Conservation (phyloP, 176 grass and related monocot species). For the Elaeis guineensis region DNA sequence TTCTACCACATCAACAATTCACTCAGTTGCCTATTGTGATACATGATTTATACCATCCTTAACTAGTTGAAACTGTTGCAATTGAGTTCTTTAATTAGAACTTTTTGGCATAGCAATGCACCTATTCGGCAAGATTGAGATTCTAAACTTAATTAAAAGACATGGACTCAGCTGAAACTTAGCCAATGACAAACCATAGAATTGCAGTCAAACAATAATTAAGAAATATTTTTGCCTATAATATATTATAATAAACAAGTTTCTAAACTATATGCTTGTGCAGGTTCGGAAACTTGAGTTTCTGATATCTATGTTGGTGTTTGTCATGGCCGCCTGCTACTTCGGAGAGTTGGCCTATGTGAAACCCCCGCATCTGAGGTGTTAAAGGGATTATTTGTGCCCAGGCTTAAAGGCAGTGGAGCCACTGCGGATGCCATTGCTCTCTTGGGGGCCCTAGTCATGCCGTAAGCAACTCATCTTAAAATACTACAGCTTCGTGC, state of each 20-base stretch:
- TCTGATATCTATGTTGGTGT: conserved; percentile 44
- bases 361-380: conserved; percentile 70
- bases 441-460: conserved; percentile 71
- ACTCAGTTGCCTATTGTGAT: no score
- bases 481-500: no score
- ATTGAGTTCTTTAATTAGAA: no score
- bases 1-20: no score
- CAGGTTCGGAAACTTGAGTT: conserved; percentile 71
- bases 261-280: neutral
- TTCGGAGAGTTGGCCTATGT: conserved; percentile 71
- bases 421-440: conserved; percentile 74
- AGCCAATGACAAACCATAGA: no score
- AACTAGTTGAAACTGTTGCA: no score
- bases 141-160: no score
- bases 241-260: conserved; percentile 3
- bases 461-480: conserved; percentile 55
- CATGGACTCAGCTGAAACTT: no score
- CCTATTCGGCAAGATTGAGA: no score
- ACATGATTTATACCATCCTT: no score
- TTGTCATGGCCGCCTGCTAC: conserved; percentile 73
- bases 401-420: conserved; percentile 42
- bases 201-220: no score
- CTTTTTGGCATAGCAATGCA: no score
- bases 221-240: neutral
- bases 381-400: conserved; percentile 64